Evolutionary conservation across 805 yeast genomes (phyloP), one percentile per base, ranked within the genome.

Genomic region (Jamesozyma gamospora): DNA sequence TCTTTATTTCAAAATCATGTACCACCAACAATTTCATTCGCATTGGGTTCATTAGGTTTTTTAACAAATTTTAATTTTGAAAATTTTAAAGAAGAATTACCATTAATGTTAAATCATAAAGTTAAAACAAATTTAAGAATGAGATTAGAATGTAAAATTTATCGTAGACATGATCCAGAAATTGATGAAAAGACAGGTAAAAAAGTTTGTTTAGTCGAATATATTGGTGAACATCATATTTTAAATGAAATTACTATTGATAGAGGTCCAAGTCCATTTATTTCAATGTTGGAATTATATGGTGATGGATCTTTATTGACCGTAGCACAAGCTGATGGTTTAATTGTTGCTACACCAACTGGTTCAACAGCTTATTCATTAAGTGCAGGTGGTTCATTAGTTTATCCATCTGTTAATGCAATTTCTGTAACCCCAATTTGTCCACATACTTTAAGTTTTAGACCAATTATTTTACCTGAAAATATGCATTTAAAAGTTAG

Each of bases 361-460:
- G 96, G 96, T 1, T 85, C 95, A 1, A 88, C 97, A 0, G 96
- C 96, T 0, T 88, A 88, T 60, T 85, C 95, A 1, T 67, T 88
- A 35, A 80, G 94, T 32, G 96, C 96, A 0, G 96, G 96, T 8
- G 96, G 96, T 1, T 81, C 95, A 1, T 70, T 88, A 37, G 94
- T 88, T 6, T 95, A 88, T 52, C 96, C 96, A 0, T 85, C 83
- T 24, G 94, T 88, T n/a, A 79, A 85, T 42, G 95, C 95, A 11
- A 82, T 87, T 25, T 77, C 86, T 41, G 87, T 88, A 11, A 86
- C 96, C 0, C 96, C 96, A 1, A 86, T 88, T 39, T 88, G 96
- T 56, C 96, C 96, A 1, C 96, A 88, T 56, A 84, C 96, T 0
- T 69, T 88, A 35, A 82, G 94, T 6, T 88, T 88, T 64, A 70